These are phyloP conservation scores for Earliella scabrosa DNA, from an alignment of 1,284 basidiomycete species.

Conservation along the genomic window DNA sequence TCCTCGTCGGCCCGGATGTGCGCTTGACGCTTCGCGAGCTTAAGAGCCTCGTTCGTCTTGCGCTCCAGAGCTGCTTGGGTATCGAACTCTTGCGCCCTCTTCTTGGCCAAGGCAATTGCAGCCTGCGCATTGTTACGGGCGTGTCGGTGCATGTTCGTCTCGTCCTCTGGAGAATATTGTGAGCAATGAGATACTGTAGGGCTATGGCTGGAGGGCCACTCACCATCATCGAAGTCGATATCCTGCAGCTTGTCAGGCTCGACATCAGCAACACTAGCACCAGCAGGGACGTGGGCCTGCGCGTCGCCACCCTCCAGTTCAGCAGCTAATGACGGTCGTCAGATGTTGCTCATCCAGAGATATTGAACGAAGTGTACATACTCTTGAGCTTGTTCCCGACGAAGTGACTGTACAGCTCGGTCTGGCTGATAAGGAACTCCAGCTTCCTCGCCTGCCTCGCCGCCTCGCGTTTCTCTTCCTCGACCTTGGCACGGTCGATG, in stretches of 20 bases:
- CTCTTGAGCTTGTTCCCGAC: conserved; percentile 99
- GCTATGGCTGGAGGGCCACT: conserved; percentile 27
- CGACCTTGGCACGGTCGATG: conserved; percentile 86
- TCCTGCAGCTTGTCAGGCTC: conserved; percentile 66
- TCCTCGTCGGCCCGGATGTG: conserved; percentile 57
- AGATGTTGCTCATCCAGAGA: conserved; percentile 12
- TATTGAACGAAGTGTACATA: conserved; percentile 43
- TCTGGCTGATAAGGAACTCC: conserved; percentile 99
- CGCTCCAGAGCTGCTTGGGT: conserved; percentile 79
- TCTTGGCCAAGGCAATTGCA: conserved; percentile 82
- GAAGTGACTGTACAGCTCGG: conserved; percentile 99
- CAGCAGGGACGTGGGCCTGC: conserved; percentile 52
- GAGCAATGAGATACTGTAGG: neutral
- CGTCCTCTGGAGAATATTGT: conserved; percentile 67
- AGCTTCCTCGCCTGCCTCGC: conserved; percentile 96
- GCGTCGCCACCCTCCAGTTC: conserved; percentile 83
- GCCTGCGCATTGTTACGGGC: conserved; percentile 92
- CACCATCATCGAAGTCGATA: conserved; percentile 95
- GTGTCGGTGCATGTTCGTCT: conserved; percentile 88
- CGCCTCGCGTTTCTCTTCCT: conserved; percentile 96
- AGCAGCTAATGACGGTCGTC: conserved; percentile 55
- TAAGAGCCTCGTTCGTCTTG: conserved; percentile 78
- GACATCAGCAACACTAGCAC: conserved; percentile 60
- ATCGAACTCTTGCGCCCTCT: conserved; percentile 89
- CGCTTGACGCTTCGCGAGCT: conserved; percentile 68